Percentiles rank a stretch among this genome's conserved stretches.
Conservation (phyloP, 768 basidiomycete genomes). For the Tephrocybe rancida region DNA sequence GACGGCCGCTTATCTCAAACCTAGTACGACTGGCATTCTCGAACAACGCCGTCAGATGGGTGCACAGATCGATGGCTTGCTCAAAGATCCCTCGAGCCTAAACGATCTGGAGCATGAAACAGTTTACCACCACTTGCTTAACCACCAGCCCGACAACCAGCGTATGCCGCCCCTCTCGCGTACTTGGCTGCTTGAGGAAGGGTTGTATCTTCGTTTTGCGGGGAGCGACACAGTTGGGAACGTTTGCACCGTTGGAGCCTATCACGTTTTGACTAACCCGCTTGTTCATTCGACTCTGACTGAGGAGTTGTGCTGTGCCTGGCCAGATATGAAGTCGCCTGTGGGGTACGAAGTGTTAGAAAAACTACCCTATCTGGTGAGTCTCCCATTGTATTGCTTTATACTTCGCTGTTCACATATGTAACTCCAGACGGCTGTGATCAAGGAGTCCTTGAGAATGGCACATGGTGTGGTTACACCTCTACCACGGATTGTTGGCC, state of each 20-base stretch:
- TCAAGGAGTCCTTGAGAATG: slow-evolving; percentile 6
- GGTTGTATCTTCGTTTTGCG: slow-evolving; percentile 38
- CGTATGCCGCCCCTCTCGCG: slow-evolving; percentile 28
- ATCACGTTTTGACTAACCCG: slow-evolving; percentile 35
- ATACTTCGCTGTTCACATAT: neutral
- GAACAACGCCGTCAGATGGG: slow-evolving; percentile 35
- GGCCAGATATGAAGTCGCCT: slow-evolving; percentile 39
- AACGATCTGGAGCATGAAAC: slow-evolving; percentile 35
- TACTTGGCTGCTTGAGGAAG: slow-evolving; percentile 38
- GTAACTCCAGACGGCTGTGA: slow-evolving; percentile 2
- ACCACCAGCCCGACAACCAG: slow-evolving; percentile 31
- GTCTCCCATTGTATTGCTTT: neutral
- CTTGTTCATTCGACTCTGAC: slow-evolving; percentile 28
- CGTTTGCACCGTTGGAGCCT: slow-evolving; percentile 35
- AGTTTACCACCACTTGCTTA: slow-evolving; percentile 38
- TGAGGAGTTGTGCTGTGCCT: slow-evolving; percentile 35
- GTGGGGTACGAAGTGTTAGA: slow-evolving; percentile 1
- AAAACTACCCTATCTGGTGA: slow-evolving; percentile 2
- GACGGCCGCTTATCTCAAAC: slow-evolving; percentile 33
- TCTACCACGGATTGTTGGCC: slow-evolving; percentile 2
- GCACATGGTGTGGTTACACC: slow-evolving; percentile 6
- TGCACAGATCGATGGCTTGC: slow-evolving; percentile 34
- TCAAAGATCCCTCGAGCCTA: slow-evolving; percentile 32
- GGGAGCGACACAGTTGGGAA: slow-evolving; percentile 48
- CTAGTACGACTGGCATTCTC: slow-evolving; percentile 36